These are phyloP conservation scores for Podospora appendiculata DNA, from an alignment of 495 filamentous ascomycete genomes.

Conservation along the genomic window DNA sequence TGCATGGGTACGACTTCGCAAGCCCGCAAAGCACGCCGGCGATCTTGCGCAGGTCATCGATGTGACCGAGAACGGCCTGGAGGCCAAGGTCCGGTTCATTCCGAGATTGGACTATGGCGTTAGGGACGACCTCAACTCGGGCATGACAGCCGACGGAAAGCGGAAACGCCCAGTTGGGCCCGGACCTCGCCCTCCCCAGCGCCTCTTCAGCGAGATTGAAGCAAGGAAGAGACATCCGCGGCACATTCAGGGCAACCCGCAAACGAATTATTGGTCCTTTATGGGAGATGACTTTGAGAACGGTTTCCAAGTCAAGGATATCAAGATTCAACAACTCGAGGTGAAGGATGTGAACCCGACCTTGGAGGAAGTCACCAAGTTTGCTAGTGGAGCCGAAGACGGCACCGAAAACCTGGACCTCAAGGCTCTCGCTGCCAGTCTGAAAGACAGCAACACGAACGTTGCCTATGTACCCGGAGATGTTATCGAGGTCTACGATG, in stretches of 20 bases:
- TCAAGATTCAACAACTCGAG: slow-evolving; percentile 76
- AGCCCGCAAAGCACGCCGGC: slow-evolving; percentile 69
- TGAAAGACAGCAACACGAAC: slow-evolving; percentile 69
- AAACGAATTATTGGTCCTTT: slow-evolving; percentile 72
- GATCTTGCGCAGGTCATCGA: slow-evolving; percentile 93
- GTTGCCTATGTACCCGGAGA: slow-evolving; percentile 86
- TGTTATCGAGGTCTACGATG: slow-evolving; percentile 89
- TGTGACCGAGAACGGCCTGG: slow-evolving; percentile 85
- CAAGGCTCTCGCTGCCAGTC: slow-evolving; percentile 74
- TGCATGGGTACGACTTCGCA: slow-evolving; percentile 83
- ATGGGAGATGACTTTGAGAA: slow-evolving; percentile 82
- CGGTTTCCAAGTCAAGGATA: slow-evolving; percentile 89
- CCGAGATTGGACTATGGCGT: slow-evolving; percentile 88
- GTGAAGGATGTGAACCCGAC: slow-evolving; percentile 87
- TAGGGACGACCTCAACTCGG: slow-evolving; percentile 55
- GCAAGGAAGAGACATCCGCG: slow-evolving; percentile 81
- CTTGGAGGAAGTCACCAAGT: slow-evolving; percentile 90
- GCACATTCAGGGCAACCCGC: slow-evolving; percentile 53
- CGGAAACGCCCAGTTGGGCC: slow-evolving; percentile 62
- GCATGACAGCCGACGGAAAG: slow-evolving; percentile 55
- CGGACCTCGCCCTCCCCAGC: slow-evolving; percentile 71
- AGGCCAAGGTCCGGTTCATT: slow-evolving; percentile 77
- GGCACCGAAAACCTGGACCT: slow-evolving; percentile 91
- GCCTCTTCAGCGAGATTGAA: slow-evolving; percentile 88
- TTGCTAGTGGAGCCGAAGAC: slow-evolving; percentile 80